Conservation (phyloP, 805 yeast species). For the Kodamaea neixiangensis region DNA sequence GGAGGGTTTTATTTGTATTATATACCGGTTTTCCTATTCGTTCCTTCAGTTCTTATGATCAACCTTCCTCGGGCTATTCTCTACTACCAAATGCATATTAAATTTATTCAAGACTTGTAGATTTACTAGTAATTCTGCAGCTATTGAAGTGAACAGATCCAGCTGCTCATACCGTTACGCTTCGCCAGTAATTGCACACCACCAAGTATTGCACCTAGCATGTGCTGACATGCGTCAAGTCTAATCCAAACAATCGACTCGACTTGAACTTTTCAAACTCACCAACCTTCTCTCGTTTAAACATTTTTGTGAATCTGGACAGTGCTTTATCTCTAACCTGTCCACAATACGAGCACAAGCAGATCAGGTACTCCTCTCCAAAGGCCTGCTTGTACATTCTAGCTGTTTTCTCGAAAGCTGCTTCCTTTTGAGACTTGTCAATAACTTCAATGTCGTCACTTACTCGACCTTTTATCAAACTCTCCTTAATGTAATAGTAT, state of each 20-base stretch:
- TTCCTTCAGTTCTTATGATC: slow-evolving; percentile 3
- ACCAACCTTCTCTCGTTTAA: neutral
- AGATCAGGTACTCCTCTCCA: slow-evolving; percentile 21
- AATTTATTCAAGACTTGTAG: neutral
- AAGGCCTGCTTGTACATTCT: slow-evolving; percentile 16
- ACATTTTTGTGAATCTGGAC: neutral
- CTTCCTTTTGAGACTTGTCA: slow-evolving; percentile 12
- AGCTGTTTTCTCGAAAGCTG: slow-evolving; percentile 19
- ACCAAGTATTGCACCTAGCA: too few species aligned
- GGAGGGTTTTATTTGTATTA: slow-evolving; percentile 1
- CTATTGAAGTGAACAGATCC: too few species aligned
- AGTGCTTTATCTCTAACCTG: neutral
- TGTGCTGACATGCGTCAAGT: slow-evolving; percentile 14
- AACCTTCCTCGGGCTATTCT: neutral
- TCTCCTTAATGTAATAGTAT: slow-evolving; percentile 15
- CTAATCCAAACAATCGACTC: slow-evolving; percentile 20
- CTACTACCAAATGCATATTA: neutral
- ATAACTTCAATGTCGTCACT: slow-evolving; percentile 15
- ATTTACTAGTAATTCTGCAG: too few species aligned
- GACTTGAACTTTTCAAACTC: slow-evolving; percentile 10
- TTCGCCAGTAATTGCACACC: too few species aligned
- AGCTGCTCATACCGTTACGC: too few species aligned
- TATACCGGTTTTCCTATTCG: neutral
- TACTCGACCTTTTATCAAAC: slow-evolving; percentile 23
- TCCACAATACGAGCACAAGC: slow-evolving; percentile 22